phyloP scores from a whole-genome alignment of 371 early-diverging fungal genomes.

The Lichtheimia hyalospora region DNA sequence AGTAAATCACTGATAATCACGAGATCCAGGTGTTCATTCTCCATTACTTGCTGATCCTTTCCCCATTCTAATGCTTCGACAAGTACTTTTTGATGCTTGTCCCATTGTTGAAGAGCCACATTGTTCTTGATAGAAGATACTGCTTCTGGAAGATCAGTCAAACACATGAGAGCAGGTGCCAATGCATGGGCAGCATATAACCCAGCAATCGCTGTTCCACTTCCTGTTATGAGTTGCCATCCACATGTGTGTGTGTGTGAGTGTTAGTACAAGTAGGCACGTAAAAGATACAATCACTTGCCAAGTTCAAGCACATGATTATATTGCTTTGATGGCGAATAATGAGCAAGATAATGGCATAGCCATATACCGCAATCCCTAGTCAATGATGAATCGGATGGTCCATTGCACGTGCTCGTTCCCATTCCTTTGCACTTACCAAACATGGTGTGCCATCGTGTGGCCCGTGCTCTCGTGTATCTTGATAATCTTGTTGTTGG shows the following conservation, averaged over 20 bases:
- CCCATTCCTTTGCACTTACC: conserved; percentile 7
- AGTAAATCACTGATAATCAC: conserved; percentile 44
- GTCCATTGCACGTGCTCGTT: background rate
- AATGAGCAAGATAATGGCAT: conserved; percentile 27
- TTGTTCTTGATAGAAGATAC: conserved; percentile 38
- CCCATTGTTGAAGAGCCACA: conserved; percentile 12
- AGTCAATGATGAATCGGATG: background rate
- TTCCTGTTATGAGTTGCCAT: conserved; percentile 20
- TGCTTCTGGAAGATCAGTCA: conserved; percentile 46
- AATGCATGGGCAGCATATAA: conserved; percentile 36
- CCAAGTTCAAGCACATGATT: conserved; percentile 29
- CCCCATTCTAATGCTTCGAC: conserved; percentile 39
- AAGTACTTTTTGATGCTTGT: conserved; percentile 3
- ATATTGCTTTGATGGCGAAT: background rate
- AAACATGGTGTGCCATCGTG: conserved; percentile 48
- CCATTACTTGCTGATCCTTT: background rate
- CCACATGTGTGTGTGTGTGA: too few relatives aligned
- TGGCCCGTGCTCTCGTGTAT: conserved; percentile 41
- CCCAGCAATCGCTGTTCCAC: conserved; percentile 51
- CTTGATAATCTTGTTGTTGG: conserved; percentile 13
- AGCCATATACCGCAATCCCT: conserved; percentile 49
- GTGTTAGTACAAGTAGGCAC: too few relatives aligned
- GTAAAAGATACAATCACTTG: conserved; percentile 4
- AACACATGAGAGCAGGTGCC: conserved; percentile 17
- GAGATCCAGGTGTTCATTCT: conserved; percentile 21